Base-by-base conservation (phyloP, 2,329 filamentous ascomycete genomes). In the Endothia cerciana region DNA sequence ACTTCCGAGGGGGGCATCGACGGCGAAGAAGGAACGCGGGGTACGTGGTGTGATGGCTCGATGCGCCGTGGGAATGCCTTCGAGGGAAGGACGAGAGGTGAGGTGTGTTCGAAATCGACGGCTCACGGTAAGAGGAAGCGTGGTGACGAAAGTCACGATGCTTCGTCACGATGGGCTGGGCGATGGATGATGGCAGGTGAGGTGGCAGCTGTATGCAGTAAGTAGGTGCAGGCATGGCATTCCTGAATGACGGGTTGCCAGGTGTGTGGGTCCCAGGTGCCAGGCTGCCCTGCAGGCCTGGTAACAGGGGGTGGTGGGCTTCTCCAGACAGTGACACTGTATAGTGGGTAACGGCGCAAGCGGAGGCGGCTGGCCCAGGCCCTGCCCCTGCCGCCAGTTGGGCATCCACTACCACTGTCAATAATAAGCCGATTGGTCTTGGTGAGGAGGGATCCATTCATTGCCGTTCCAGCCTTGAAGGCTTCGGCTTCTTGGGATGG, bases 191-290 rank as follows among this genome's bases (percentile, higher is more conserved):
- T 36, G 25, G 30, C 30, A 61, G 40, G 30, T 38, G 51, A 55
- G 51, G 51, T 55, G 51, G 51, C 51, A 55, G 51, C 28, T 36
- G 51, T 51, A 51, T 22, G 17, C 30, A 17, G 51, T 36, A 19
- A 17, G 51, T 25, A 55, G 51, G 28, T 30, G 43, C n/a, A 47
- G 47, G 47, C 47, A 51, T 28, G 47, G 28, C 47, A 30, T 51
- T 51, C 47, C 47, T 51, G 47, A n/a, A 30, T 30, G 25, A 25
- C 11, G 25, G 10, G 33, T n/a, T n/a, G n/a, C n/a, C n/a, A 3
- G 22, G 22, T 30, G 28, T 13, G 49, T 53, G 45, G 45, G 45
- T 11, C n/a, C 10, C 5, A 13, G 22, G 13, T 55, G 51, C 28
- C 51, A 51, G 47, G 47, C 47, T 11, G 28, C 47, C 47, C 47